These are phyloP conservation scores for Leptodermis oblonga DNA, from an alignment of 257 asterid species.

Conservation along the genomic window DNA sequence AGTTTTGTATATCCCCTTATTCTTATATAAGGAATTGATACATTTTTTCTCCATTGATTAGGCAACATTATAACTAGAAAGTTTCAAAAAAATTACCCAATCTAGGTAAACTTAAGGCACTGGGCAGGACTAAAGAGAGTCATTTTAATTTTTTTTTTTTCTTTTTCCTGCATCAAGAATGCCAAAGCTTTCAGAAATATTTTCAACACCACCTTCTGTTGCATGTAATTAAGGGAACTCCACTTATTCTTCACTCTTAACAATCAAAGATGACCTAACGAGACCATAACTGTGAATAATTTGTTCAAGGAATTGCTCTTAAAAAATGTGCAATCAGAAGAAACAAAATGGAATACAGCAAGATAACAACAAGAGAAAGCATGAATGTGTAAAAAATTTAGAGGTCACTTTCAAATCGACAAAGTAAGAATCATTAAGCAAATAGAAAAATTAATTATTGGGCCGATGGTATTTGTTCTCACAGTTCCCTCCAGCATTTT, in stretches of 20 bases:
- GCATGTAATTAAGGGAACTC: background rate
- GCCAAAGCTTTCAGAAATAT: background rate
- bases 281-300: background rate
- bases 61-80: too few species aligned
- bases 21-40: too few species aligned
- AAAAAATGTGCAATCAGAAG: background rate
- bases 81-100: background rate
- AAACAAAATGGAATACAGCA: background rate
- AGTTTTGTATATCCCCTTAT: too few species aligned
- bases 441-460: background rate
- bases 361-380: background rate
- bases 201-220: background rate
- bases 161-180: background rate
- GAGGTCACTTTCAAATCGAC: background rate
- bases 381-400: background rate
- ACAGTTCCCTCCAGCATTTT: conserved; percentile 98
- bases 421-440: background rate
- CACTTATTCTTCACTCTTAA: background rate
- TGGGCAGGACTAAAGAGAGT: background rate
- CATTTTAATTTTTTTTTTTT: background rate
- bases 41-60: too few species aligned
- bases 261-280: background rate
- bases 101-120: background rate
- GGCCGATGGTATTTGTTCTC: conserved; percentile 27
- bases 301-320: background rate